phyloP scores from a whole-genome alignment of 768 basidiomycete species.

The Macrolepiota dolichaula region DNA sequence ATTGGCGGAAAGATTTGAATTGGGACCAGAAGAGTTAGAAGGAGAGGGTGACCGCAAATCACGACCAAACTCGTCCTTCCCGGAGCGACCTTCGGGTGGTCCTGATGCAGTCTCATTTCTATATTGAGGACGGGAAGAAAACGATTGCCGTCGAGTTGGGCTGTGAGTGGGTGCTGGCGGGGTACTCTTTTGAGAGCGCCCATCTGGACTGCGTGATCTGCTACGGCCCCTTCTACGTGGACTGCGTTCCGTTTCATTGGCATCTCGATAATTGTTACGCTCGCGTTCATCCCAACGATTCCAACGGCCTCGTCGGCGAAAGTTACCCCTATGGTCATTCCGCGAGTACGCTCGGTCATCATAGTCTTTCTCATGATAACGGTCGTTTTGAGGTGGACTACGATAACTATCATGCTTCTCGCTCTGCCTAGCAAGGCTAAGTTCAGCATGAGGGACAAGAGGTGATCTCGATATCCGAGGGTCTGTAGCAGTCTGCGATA shows the following conservation, averaged over 20 bases:
- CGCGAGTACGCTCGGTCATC: slow-evolving; percentile 49
- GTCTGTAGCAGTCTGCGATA: slow-evolving; percentile 8
- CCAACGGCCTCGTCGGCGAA: slow-evolving; percentile 53
- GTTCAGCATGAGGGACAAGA: slow-evolving; percentile 15
- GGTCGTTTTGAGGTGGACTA: slow-evolving; percentile 42
- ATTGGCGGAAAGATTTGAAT: slow-evolving; percentile 15
- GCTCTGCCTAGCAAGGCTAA: slow-evolving; percentile 1
- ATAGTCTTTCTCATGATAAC: slow-evolving; percentile 43
- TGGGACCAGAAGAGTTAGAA: slow-evolving; percentile 15
- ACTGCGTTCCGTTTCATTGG: slow-evolving; percentile 30
- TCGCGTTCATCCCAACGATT: slow-evolving; percentile 57
- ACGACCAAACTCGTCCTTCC: slow-evolving; percentile 85
- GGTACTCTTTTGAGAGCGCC: slow-evolving; percentile 51
- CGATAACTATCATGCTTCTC: slow-evolving; percentile 40
- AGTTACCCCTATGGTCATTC: slow-evolving; percentile 52
- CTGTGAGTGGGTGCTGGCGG: slow-evolving; percentile 44
- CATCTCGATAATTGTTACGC: slow-evolving; percentile 48
- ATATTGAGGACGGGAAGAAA: slow-evolving; percentile 23
- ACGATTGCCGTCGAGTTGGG: slow-evolving; percentile 49
- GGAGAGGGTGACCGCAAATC: slow-evolving; percentile 65
- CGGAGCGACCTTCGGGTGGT: slow-evolving; percentile 18
- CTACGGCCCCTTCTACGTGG: slow-evolving; percentile 48
- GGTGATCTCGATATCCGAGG: slow-evolving; percentile 14
- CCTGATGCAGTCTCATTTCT: slow-evolving; percentile 16
- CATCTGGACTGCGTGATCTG: slow-evolving; percentile 73